Percentiles rank a stretch among this genome's conserved stretches.
phyloP scores from a whole-genome alignment of 2,329 filamentous ascomycete species.

The Stagonosporopsis cucurbitacearum region DNA sequence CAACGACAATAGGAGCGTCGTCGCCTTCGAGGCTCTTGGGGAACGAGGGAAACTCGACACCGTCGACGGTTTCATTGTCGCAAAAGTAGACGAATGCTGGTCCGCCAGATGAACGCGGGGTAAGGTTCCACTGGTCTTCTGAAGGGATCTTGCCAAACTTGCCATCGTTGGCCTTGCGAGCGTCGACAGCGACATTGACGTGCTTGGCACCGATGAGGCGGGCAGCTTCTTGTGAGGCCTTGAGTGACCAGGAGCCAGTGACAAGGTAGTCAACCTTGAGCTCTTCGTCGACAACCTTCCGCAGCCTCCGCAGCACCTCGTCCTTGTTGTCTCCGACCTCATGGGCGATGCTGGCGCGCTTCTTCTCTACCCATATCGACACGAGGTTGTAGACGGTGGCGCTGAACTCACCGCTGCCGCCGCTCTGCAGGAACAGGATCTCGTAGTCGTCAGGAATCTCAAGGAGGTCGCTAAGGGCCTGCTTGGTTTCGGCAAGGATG shows the following conservation, averaged over 20 bases:
- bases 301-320: slow-evolving; percentile 65
- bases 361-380: slow-evolving; percentile 77
- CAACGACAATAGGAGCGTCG: slow-evolving; percentile 75
- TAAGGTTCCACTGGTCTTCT: slow-evolving; percentile 77
- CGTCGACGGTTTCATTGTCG: slow-evolving; percentile 93
- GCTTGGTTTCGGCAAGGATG: slow-evolving; percentile 81
- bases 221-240: slow-evolving; percentile 83
- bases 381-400: slow-evolving; percentile 85
- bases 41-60: slow-evolving; percentile 83
- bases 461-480: slow-evolving; percentile 73
- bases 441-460: slow-evolving; percentile 88
- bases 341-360: slow-evolving; percentile 65
- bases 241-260: slow-evolving; percentile 89
- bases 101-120: slow-evolving; percentile 60
- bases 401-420: slow-evolving; percentile 85
- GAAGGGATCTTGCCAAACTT: slow-evolving; percentile 87
- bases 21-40: slow-evolving; percentile 71
- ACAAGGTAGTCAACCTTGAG: slow-evolving; percentile 88
- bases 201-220: slow-evolving; percentile 77
- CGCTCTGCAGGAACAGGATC: slow-evolving; percentile 84
- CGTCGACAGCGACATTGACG: slow-evolving; percentile 80
- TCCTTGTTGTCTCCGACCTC: slow-evolving; percentile 63
- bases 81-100: slow-evolving; percentile 84
- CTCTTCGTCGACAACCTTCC: slow-evolving; percentile 70
- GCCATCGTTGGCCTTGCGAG: slow-evolving; percentile 67